Conservation (phyloP, 1,139 yeast genomes). For the Candida sp. region DNA sequence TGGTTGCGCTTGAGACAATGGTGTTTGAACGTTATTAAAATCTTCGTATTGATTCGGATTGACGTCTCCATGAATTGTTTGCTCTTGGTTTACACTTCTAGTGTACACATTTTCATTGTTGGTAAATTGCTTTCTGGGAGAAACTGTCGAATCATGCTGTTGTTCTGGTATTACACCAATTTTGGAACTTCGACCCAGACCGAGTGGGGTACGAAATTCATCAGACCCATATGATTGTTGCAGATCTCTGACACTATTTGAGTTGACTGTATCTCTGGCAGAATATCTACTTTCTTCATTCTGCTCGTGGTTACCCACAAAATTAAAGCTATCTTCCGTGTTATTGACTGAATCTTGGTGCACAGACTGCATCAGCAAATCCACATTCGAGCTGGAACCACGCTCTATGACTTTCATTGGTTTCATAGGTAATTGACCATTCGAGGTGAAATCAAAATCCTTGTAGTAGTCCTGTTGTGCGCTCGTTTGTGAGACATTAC, state of each 20-base stretch:
- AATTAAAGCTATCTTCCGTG: constrained; percentile 2
- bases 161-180: background rate
- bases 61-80: constrained; percentile 7
- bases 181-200: constrained; percentile 2
- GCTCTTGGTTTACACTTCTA: constrained; percentile 5
- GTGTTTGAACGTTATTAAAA: background rate
- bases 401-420: constrained; percentile 36
- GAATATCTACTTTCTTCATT: background rate
- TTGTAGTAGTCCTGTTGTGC: constrained; percentile 20
- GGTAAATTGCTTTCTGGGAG: background rate
- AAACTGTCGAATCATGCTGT: background rate
- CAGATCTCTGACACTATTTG: background rate
- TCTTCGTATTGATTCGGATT: constrained; percentile 7
- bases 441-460: constrained; percentile 40
- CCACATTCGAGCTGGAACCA: constrained; percentile 2
- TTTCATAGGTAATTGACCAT: constrained; percentile 41
- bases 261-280: background rate
- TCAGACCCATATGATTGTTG: constrained; percentile 1
- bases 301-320: background rate
- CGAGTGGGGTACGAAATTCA: constrained; percentile 1
- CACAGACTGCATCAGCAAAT: background rate
- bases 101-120: background rate
- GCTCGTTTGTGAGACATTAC: constrained; percentile 3
- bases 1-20: background rate
- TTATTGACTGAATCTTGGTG: background rate